Evolutionary conservation across 225 moss, liverwort and hornwort genomes (phyloP).

Genomic region (Neckera pumila): DNA sequence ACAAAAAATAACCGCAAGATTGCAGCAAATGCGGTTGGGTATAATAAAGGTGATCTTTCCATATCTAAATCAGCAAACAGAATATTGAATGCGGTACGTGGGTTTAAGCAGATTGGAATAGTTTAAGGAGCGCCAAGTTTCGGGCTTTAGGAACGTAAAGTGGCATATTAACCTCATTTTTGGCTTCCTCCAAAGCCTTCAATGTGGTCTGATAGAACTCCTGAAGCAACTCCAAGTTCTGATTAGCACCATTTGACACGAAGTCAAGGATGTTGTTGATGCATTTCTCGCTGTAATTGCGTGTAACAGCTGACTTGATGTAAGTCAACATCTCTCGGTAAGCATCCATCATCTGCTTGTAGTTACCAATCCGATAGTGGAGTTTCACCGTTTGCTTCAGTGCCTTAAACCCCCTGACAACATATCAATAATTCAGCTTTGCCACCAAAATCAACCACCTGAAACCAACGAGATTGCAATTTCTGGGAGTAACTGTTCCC

Average conservation of each 20-base stretch:
- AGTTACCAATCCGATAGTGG: slow-evolving; percentile 87
- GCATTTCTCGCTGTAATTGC: slow-evolving; percentile 97
- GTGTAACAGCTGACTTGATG: slow-evolving; percentile 95
- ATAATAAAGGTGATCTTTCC: background rate
- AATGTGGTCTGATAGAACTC: slow-evolving; percentile 97
- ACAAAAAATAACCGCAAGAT: background rate
- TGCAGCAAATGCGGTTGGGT: background rate
- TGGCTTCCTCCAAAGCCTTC: slow-evolving; percentile 94
- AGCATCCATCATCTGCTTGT: slow-evolving; percentile 98
- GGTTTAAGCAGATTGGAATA: background rate
- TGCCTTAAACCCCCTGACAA: slow-evolving; percentile 89
- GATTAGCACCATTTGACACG: slow-evolving; percentile 87
- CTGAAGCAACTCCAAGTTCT: slow-evolving; percentile 93
- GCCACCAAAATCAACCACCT: slow-evolving; percentile 1
- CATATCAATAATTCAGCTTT: slow-evolving; percentile 10
- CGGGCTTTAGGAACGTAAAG: background rate
- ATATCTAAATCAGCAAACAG: background rate
- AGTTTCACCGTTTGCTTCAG: slow-evolving; percentile 97
- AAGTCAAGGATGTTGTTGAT: slow-evolving; percentile 99
- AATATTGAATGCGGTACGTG: background rate
- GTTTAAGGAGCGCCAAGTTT: background rate
- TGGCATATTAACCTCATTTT: slow-evolving; percentile 62
- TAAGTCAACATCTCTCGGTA: slow-evolving; percentile 98
- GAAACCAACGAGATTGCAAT: background rate
- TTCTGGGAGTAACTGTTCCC: background rate